Percentiles rank a stretch among this genome's conserved stretches.
Evolutionary conservation across 2,329 filamentous ascomycete species (phyloP).

Genomic region (Bipolaris zeicola): DNA sequence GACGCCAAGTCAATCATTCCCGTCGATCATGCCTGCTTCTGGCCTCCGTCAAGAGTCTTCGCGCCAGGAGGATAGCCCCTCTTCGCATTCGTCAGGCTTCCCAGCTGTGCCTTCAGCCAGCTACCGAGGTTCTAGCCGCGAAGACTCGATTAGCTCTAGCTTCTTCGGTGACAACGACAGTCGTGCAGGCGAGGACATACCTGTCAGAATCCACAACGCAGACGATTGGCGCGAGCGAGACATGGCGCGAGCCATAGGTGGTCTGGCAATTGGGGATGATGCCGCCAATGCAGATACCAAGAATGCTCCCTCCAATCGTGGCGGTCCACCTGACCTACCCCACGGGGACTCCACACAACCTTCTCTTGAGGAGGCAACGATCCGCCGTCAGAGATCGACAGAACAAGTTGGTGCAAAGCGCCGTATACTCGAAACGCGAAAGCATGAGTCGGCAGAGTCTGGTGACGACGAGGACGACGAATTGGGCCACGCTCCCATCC

Average conservation of each 20-base stretch:
- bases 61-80: slow-evolving; percentile 78
- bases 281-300: slow-evolving; percentile 51
- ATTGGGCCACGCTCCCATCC: slow-evolving; percentile 64
- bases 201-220: slow-evolving; percentile 73
- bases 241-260: slow-evolving; percentile 58
- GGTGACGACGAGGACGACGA: slow-evolving; percentile 97
- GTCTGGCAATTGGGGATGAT: slow-evolving; percentile 77
- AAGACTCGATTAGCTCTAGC: slow-evolving; percentile 87
- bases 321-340: slow-evolving; percentile 44
- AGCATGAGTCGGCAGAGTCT: slow-evolving; percentile 78
- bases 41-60: slow-evolving; percentile 68
- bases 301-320: slow-evolving; percentile 31
- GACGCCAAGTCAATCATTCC: slow-evolving; percentile 48
- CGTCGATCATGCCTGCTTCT: slow-evolving; percentile 59
- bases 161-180: slow-evolving; percentile 87
- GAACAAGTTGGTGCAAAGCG: slow-evolving; percentile 77
- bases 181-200: slow-evolving; percentile 73
- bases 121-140: slow-evolving; percentile 78
- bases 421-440: slow-evolving; percentile 74
- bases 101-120: slow-evolving; percentile 73
- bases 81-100: slow-evolving; percentile 76
- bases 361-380: slow-evolving; percentile 58
- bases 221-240: slow-evolving; percentile 76
- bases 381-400: slow-evolving; percentile 69
- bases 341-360: slow-evolving; percentile 62